Conservation (phyloP, 495 filamentous ascomycete species). For the Aspergillus taichungensis region DNA sequence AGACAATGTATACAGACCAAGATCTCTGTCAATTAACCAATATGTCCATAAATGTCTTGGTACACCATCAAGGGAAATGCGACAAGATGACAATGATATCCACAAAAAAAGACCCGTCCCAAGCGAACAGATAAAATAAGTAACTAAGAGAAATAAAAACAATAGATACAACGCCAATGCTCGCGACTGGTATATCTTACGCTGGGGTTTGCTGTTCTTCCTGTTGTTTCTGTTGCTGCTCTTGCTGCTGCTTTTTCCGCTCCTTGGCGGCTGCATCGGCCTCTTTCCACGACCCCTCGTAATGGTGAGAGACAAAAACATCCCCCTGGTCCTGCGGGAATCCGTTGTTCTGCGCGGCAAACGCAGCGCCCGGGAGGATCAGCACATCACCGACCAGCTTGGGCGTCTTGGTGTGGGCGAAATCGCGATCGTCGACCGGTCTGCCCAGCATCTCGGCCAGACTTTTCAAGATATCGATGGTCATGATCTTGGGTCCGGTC, state of each 20-base stretch:
- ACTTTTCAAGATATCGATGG: slow-evolving; percentile 24
- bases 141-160: too few relatives aligned
- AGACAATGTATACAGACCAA: too few relatives aligned
- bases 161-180: too few relatives aligned
- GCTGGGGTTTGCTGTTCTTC: not conserved
- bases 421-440: slow-evolving; percentile 16
- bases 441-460: slow-evolving; percentile 12
- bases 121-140: too few relatives aligned
- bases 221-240: slow-evolving; percentile 6
- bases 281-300: slow-evolving; percentile 25
- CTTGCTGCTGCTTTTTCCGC: slow-evolving; percentile 10
- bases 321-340: slow-evolving; percentile 19
- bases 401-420: slow-evolving; percentile 22
- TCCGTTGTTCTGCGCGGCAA: slow-evolving; percentile 26
- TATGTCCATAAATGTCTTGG: too few relatives aligned
- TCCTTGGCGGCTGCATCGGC: slow-evolving; percentile 12
- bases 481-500: slow-evolving; percentile 34
- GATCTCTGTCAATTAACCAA: too few relatives aligned
- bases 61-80: too few relatives aligned
- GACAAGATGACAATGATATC: too few relatives aligned
- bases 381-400: slow-evolving; percentile 32
- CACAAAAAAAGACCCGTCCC: too few relatives aligned
- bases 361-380: slow-evolving; percentile 32
- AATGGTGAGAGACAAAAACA: slow-evolving; percentile 24
- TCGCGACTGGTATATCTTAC: too few relatives aligned